A percentile compares a stretch with the other conserved stretches of the same genome.
Evolutionary conservation across 2,329 filamentous ascomycete species (phyloP).

Genomic region (Colletotrichum phormii): DNA sequence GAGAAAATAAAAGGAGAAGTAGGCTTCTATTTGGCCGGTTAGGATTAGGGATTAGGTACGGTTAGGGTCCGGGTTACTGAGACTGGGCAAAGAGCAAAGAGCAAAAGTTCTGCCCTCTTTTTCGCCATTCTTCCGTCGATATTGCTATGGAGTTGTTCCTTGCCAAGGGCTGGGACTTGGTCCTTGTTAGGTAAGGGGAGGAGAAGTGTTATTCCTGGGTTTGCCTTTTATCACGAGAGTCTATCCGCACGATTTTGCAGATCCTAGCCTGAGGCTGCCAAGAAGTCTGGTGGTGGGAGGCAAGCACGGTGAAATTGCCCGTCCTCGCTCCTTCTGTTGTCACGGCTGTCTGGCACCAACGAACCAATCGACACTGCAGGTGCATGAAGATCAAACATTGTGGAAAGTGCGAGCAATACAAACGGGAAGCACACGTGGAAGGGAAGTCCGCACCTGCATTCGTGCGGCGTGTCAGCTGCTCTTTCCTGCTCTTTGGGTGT

Average conservation of each 20-base stretch:
- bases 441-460: neutral
- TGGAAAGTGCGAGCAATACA: neutral
- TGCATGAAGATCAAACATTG: neutral
- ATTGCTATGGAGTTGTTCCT: neutral
- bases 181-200: too few relatives aligned
- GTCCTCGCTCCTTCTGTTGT: neutral
- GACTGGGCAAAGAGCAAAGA: neutral
- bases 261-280: neutral
- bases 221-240: too few relatives aligned
- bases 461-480: neutral
- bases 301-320: neutral
- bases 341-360: neutral
- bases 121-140: neutral
- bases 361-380: neutral
- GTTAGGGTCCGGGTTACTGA: too few relatives aligned
- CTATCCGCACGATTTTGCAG: neutral
- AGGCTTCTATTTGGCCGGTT: too few relatives aligned
- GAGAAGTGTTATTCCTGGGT: too few relatives aligned
- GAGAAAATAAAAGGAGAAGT: too few relatives aligned
- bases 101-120: neutral
- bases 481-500: neutral
- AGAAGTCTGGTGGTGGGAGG: neutral
- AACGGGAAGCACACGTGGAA: neutral
- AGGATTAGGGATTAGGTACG: too few relatives aligned
- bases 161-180: neutral